A percentile compares a stretch with the other conserved stretches of the same genome.
These are phyloP conservation scores for Apiotrichum sp. DNA, from an alignment of 1,284 basidiomycete species.

Conservation along the genomic window DNA sequence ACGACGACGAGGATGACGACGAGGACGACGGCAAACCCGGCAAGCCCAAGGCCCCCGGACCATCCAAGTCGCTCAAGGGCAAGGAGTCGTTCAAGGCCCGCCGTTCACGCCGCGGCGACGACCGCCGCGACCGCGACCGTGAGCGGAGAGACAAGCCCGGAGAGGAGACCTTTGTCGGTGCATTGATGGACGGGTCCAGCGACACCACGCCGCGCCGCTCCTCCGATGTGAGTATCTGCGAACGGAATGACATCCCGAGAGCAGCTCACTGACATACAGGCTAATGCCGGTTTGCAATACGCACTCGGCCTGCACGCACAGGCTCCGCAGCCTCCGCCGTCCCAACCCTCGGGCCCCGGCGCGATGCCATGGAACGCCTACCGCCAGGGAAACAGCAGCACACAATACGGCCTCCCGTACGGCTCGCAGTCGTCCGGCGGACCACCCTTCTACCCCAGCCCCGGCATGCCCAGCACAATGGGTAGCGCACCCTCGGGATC, in stretches of 20 bases:
- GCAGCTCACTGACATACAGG: not conserved
- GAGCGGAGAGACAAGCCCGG: slow-evolving; percentile 6
- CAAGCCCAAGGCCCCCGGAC: slow-evolving; percentile 10
- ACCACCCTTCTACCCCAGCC: slow-evolving; percentile 1
- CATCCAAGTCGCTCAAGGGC: slow-evolving; percentile 35
- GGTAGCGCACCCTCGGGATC: not conserved
- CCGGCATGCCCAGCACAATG: not conserved
- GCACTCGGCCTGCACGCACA: slow-evolving; percentile 15
- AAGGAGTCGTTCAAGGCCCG: slow-evolving; percentile 41
- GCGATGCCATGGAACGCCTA: slow-evolving; percentile 2
- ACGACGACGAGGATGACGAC: slow-evolving; percentile 42
- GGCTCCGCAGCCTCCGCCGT: not conserved
- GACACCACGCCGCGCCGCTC: not conserved
- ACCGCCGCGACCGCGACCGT: not conserved
- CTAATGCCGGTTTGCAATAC: slow-evolving; percentile 11
- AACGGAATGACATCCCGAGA: no score
- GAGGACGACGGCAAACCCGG: slow-evolving; percentile 11
- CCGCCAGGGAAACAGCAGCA: not conserved
- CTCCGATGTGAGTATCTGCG: not conserved
- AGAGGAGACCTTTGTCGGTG: slow-evolving; percentile 30
- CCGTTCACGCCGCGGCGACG: slow-evolving; percentile 3
- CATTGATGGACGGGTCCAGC: slow-evolving; percentile 17
- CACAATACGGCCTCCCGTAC: slow-evolving; percentile 1
- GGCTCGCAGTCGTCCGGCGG: not conserved
- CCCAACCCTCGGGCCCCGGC: not conserved